A percentile compares a stretch with the other conserved stretches of the same genome.
Evolutionary conservation across 805 yeast genomes (phyloP).

Genomic region (Ogataea pignaliae): DNA sequence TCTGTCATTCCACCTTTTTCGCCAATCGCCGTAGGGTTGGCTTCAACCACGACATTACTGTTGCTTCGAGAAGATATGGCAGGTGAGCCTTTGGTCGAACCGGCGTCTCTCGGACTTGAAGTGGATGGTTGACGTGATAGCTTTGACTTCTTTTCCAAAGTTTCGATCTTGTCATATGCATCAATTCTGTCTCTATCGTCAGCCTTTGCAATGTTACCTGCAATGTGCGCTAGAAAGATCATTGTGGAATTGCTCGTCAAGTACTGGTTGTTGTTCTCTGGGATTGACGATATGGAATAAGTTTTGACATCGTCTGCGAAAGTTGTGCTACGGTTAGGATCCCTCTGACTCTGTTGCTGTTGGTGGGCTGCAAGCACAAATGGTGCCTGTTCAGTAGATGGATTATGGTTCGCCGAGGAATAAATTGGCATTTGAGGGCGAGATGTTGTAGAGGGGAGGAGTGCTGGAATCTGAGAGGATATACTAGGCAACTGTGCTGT

Average conservation of each 20-base stretch:
- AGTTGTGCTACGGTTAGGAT: too few relatives aligned
- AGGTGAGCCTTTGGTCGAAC: not conserved
- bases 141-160: constrained; percentile 33
- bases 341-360: too few relatives aligned
- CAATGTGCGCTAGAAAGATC: constrained; percentile 71
- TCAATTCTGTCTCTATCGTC: constrained; percentile 60
- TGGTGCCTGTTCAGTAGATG: too few relatives aligned
- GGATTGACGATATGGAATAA: constrained; percentile 3
- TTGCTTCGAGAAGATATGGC: constrained; percentile 5
- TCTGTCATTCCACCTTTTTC: not conserved
- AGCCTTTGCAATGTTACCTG: constrained; percentile 68
- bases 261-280: constrained; percentile 7
- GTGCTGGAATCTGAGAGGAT: too few relatives aligned
- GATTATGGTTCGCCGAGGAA: too few relatives aligned
- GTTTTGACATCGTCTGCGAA: not conserved
- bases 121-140: not conserved
- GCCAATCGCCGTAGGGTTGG: constrained; percentile 1
- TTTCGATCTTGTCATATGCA: constrained; percentile 45
- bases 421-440: too few relatives aligned
- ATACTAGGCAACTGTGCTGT: too few relatives aligned
- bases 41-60: too few relatives aligned
- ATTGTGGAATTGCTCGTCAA: constrained; percentile 43
- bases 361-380: too few relatives aligned
- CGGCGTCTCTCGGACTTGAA: constrained; percentile 17
- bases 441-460: too few relatives aligned